Base-by-base conservation (phyloP, 1,139 yeast species). In the Yarrowia galli region DNA sequence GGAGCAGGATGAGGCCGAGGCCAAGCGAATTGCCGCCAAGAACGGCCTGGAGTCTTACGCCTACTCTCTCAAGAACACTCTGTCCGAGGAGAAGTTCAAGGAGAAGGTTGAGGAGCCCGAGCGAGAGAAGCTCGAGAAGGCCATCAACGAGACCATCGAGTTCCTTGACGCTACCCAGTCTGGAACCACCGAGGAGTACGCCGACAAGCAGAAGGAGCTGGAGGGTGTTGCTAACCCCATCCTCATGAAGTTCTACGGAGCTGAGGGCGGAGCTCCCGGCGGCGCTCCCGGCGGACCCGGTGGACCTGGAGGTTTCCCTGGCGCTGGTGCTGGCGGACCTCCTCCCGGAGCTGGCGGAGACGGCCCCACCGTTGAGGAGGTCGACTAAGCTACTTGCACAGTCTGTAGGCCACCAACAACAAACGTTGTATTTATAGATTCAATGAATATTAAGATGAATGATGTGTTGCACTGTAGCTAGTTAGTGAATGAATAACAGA, bases 351-450 rank as follows among this genome's bases (percentile, higher is more conserved):
- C 53, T 4, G 51, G 51, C 3, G 91, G 88, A 76, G 74, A 74
- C 16, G 95, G 95, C 76, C 97, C 97, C 81, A 90, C 96, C 78
- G 97, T 91, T 76, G 97, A 91, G 86, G 97, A 91, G 85, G 96
- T 91, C 80, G 97, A 91, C 83, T 91, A 89, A 58, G 3, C 38
- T 12, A 22, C n/a, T n/a, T n/a, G n/a, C n/a, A n/a, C 15, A 13
- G 13, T 32, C 10, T 9, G 36, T 9, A 32, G 36, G 13, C 36
- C 36, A 7, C 10, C 40, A 16, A 49, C 56, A 49, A 49, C 56
- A 8, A 16, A 15, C 5, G 23, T 48, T 28, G 35, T 48, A 28
- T 63, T 36, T 63, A 38, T 48, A 46, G 58, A 51, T 51, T 46
- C 38, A 49, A 49, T 49, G 54, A 49, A 46, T 45, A 36, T 36